Evolutionary conservation across 768 basidiomycete genomes (phyloP), one percentile per base, ranked within the genome.

Genomic region (Xerocomellus chrysenteron): DNA sequence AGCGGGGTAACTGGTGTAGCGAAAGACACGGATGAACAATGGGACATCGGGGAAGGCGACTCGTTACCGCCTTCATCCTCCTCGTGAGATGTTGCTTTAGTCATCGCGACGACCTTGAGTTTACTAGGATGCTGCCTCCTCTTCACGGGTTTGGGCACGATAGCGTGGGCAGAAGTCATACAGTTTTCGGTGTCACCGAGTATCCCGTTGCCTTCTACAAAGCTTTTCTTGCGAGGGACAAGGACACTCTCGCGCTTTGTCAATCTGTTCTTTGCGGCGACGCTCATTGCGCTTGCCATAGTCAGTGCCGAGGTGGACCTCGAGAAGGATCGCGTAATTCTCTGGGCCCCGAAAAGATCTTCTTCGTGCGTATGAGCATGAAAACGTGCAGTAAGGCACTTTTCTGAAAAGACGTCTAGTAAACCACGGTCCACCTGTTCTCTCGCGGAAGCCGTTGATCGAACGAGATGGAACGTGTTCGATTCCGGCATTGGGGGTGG

Each of bases 391-490:
- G 82, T 78, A 28, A 87, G 72, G 59, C 89, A 88, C 24, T 78
- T 76, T 56, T 87, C 84, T 12, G 92, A 94, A 62, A 88, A 84
- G 55, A 97, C 84, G 65, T 96, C 94, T 45, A 82, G 79, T 17
- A 98, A 75, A 12, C 85, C 85, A 43, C 87, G 82, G 64, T 96
- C 94, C 49, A 92, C 85, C 40, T 83, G 81, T 30, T 80, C 77
- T 46, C 92, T 85, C 35, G 85, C 83, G 41, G 81, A 74, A 11
- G 82, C 75, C 17, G 88, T 85, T 16, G 84, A 81, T 16, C 91
- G 86, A 36, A 84, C 81, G 52, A 90, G 81, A 60, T 87, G 78
- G 40, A 88, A 80, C 5, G 82, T 80, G 37, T 82, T 80, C 16
- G 80, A 74, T 32, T 74, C 65, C 21, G 69, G 54, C 48, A 80